phyloP scores from a whole-genome alignment of 1,139 yeast species.

The Saccharomyces hybrid region DNA sequence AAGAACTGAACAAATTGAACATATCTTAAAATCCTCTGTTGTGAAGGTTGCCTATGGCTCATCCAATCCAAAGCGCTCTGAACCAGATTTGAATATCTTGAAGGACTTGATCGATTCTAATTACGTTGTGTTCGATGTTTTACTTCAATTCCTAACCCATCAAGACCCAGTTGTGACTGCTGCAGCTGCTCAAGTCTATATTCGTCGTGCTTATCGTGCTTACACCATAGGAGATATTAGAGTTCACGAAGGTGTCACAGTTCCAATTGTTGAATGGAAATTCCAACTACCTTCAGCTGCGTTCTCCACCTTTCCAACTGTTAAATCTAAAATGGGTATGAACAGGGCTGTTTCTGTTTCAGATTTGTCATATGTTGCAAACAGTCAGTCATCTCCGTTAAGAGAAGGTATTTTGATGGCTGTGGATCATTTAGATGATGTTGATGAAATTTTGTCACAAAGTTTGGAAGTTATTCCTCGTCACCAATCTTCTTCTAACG shows the following conservation, averaged over 20 bases:
- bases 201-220: conserved; percentile 95
- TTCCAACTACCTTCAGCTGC: conserved; percentile 86
- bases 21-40: conserved; percentile 85
- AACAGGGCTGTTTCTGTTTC: conserved; percentile 89
- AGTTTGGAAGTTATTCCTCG: conserved; percentile 68
- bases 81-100: conserved; percentile 73
- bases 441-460: conserved; percentile 70
- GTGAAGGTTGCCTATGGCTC: conserved; percentile 87
- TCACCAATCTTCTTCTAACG: conserved; percentile 31
- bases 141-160: conserved; percentile 81
- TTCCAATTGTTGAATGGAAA: conserved; percentile 78
- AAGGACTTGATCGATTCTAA: conserved; percentile 93
- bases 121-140: conserved; percentile 92
- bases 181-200: conserved; percentile 95
- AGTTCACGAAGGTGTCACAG: conserved; percentile 44
- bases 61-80: conserved; percentile 63
- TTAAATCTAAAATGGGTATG: conserved; percentile 44
- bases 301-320: conserved; percentile 54
- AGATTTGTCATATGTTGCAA: conserved; percentile 79
- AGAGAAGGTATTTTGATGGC: conserved; percentile 89
- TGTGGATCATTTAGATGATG: conserved; percentile 76
- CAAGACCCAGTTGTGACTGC: conserved; percentile 82
- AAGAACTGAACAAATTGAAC: conserved; percentile 95
- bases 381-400: conserved; percentile 49
- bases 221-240: conserved; percentile 75